Conservation (phyloP, 441 rosid species). For the Gossypium lobatum region DNA sequence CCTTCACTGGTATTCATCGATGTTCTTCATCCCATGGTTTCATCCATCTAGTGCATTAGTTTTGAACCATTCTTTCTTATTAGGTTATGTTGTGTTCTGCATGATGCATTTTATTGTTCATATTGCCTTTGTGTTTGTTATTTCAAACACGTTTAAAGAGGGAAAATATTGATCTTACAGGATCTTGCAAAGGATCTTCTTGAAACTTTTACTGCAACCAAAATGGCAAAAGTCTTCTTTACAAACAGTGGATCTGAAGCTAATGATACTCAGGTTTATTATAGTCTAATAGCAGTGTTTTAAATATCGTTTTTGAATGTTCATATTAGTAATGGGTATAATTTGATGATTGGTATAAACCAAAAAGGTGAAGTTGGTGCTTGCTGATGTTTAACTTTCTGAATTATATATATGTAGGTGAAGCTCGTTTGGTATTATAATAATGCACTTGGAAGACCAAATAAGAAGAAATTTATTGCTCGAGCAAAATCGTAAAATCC, state of each 20-base stretch:
- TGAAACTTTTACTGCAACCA: slow-evolving; percentile 71
- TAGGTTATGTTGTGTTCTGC: neutral
- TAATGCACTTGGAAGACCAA: slow-evolving; percentile 70
- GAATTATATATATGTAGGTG: slow-evolving; percentile 36
- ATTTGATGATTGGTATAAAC: neutral
- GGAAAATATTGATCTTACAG: slow-evolving; percentile 28
- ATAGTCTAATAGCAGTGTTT: neutral
- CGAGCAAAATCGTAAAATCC: slow-evolving; percentile 54
- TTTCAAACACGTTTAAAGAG: neutral
- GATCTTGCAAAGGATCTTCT: slow-evolving; percentile 91
- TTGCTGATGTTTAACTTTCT: slow-evolving; percentile 1
- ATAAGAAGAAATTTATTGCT: slow-evolving; percentile 75
- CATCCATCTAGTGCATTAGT: slow-evolving; percentile 4
- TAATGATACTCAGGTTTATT: slow-evolving; percentile 81
- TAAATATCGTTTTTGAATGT: neutral
- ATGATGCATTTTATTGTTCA: neutral
- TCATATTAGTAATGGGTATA: neutral
- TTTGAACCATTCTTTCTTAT: neutral
- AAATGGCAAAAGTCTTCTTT: slow-evolving; percentile 90
- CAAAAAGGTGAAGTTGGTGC: neutral
- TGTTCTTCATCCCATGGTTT: slow-evolving; percentile 1
- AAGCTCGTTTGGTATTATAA: slow-evolving; percentile 77
- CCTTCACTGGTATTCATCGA: slow-evolving; percentile 68
- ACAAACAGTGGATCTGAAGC: slow-evolving; percentile 97
- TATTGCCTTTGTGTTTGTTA: slow-evolving; percentile 7